phyloP scores from a whole-genome alignment of 345 rosid genomes.

The Arabis hirsuta region DNA sequence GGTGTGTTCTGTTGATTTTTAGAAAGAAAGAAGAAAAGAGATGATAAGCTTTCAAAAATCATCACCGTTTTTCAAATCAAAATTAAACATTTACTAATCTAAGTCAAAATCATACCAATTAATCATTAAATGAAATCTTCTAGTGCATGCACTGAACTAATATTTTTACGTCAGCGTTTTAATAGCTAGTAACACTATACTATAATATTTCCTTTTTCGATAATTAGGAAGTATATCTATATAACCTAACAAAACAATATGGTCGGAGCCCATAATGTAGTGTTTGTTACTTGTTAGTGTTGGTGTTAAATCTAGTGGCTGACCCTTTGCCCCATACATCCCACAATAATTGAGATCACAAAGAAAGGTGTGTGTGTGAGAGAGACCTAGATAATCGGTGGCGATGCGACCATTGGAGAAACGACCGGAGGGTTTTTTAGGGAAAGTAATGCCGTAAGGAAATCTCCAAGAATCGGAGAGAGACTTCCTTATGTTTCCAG shows the following conservation, averaged over 20 bases:
- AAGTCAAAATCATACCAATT: neutral
- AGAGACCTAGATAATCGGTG: constrained; percentile 61
- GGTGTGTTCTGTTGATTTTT: neutral
- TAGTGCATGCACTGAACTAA: constrained; percentile 1
- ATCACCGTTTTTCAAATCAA: neutral
- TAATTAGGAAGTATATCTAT: neutral
- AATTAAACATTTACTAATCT: neutral
- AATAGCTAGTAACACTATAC: neutral
- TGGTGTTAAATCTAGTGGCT: constrained; percentile 21
- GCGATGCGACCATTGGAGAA: constrained; percentile 64
- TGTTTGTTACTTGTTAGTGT: constrained; percentile 21
- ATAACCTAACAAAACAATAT: constrained; percentile 18
- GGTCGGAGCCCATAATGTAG: constrained; percentile 5
- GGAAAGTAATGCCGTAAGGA: constrained; percentile 66
- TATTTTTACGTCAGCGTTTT: constrained; percentile 5
- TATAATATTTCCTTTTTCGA: neutral
- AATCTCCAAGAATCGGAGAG: constrained; percentile 51
- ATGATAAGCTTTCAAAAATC: neutral
- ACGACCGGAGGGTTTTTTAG: constrained; percentile 63
- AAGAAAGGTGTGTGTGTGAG: neutral
- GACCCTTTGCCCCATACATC: constrained; percentile 4
- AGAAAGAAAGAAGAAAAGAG: too few species aligned
- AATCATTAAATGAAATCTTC: neutral
- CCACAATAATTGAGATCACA: neutral
- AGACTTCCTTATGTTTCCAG: constrained; percentile 54